These are phyloP conservation scores for Podaxis mareebaensis DNA, from an alignment of 768 basidiomycete genomes.

Conservation along the genomic window DNA sequence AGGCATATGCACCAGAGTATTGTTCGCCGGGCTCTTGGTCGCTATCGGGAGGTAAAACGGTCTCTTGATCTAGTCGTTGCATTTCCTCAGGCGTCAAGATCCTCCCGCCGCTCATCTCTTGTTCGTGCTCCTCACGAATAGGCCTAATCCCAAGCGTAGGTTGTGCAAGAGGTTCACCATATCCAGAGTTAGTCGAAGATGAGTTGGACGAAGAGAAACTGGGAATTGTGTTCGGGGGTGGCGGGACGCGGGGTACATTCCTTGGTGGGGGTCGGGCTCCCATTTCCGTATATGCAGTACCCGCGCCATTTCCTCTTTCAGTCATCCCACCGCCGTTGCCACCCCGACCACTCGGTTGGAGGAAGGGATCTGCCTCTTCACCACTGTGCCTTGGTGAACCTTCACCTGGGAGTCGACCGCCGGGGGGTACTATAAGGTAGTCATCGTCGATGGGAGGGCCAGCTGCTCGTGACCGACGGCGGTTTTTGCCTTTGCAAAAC, in stretches of 20 bases:
- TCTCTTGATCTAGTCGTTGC: constrained; percentile 36
- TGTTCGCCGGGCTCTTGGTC: constrained; percentile 25
- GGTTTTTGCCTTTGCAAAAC: constrained; percentile 48
- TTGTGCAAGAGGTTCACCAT: constrained; percentile 42
- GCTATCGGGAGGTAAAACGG: constrained; percentile 28
- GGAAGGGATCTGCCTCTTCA: constrained; percentile 68
- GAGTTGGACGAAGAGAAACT: constrained; percentile 42
- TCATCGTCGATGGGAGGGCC: constrained; percentile 37
- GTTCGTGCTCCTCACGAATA: constrained; percentile 32
- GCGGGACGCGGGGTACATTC: constrained; percentile 37
- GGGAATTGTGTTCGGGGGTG: constrained; percentile 35
- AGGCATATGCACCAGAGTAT: constrained; percentile 31
- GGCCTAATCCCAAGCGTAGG: constrained; percentile 40
- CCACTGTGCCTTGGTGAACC: constrained; percentile 70
- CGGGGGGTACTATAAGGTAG: constrained; percentile 40
- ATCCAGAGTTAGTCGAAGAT: constrained; percentile 45
- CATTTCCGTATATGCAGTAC: constrained; percentile 20
- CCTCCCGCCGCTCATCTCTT: constrained; percentile 30
- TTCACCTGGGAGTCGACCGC: constrained; percentile 50
- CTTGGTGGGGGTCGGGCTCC: constrained; percentile 23
- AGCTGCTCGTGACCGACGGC: constrained; percentile 31
- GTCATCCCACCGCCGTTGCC: constrained; percentile 13
- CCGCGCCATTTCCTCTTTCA: constrained; percentile 6
- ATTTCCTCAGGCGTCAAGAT: constrained; percentile 39
- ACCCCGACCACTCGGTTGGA: constrained; percentile 36